Evolutionary conservation across 305 asterid species (phyloP).

Genomic region (Solanum hybrid): DNA sequence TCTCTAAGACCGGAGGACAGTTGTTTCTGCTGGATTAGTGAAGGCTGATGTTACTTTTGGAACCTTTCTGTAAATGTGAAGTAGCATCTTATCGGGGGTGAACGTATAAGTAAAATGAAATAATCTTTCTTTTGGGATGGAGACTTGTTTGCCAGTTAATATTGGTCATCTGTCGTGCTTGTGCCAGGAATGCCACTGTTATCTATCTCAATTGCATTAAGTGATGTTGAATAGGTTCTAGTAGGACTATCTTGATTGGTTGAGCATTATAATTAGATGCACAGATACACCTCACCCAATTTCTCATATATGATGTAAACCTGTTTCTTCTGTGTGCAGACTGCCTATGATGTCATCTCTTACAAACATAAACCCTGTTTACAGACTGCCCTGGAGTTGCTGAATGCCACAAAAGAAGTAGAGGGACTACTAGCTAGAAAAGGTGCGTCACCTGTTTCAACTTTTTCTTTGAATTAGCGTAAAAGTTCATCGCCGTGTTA

Average conservation of each 20-base stretch:
- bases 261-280: not conserved
- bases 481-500: not conserved
- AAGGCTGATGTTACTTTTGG: not conserved
- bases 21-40: not conserved
- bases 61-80: not conserved
- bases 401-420: constrained; percentile 58
- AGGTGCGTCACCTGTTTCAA: constrained; percentile 23
- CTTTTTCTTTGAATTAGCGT: not conserved
- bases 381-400: constrained; percentile 65
- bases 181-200: not conserved
- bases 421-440: constrained; percentile 58
- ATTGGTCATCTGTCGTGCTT: not conserved
- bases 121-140: not conserved
- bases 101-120: not conserved
- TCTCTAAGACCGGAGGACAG: not conserved
- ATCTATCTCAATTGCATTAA: not conserved
- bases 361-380: constrained; percentile 72
- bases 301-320: not conserved
- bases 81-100: not conserved
- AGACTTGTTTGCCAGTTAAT: not conserved
- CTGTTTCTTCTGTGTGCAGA: constrained; percentile 28
- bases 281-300: not conserved
- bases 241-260: not conserved
- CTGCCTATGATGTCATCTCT: constrained; percentile 43
- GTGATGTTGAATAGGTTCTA: not conserved